Evolutionary conservation across 768 basidiomycete genomes (phyloP).

Genomic region (Albatrellus ellisii): DNA sequence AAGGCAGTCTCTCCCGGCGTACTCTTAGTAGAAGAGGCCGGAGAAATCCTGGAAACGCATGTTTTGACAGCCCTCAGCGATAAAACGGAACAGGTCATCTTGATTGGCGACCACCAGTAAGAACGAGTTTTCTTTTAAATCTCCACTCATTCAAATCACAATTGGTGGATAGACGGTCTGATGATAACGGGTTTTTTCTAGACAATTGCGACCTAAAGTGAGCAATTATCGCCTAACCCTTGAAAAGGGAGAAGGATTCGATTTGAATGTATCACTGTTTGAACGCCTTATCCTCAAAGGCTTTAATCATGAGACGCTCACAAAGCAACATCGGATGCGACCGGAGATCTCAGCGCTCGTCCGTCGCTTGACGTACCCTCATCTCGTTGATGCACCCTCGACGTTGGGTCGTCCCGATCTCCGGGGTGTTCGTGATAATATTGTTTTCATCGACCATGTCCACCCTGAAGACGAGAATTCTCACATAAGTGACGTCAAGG

Average conservation of each 20-base stretch:
- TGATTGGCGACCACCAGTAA: slow-evolving; percentile 67
- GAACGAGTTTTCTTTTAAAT: slow-evolving; percentile 16
- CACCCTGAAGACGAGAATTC: slow-evolving; percentile 37
- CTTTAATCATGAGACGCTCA: slow-evolving; percentile 49
- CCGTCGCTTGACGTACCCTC: slow-evolving; percentile 49
- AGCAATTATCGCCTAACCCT: slow-evolving; percentile 51
- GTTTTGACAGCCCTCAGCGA: slow-evolving; percentile 41
- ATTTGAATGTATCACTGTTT: slow-evolving; percentile 54
- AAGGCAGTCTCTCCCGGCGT: slow-evolving; percentile 33
- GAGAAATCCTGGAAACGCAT: slow-evolving; percentile 61
- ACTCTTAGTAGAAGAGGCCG: slow-evolving; percentile 59
- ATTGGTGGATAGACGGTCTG: background rate
- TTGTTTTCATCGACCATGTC: slow-evolving; percentile 50
- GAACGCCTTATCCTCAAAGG: slow-evolving; percentile 50
- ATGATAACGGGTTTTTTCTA: slow-evolving; percentile 14
- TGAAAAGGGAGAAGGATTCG: slow-evolving; percentile 54
- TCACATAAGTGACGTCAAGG: slow-evolving; percentile 30
- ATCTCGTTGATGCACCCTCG: slow-evolving; percentile 37
- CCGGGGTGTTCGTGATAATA: slow-evolving; percentile 41
- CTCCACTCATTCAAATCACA: no score
- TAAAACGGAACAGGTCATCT: slow-evolving; percentile 37
- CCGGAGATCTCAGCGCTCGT: slow-evolving; percentile 57
- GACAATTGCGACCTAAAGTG: slow-evolving; percentile 63
- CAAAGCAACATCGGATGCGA: slow-evolving; percentile 57
- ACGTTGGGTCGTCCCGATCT: slow-evolving; percentile 38